phyloP scores from a whole-genome alignment of 2,329 filamentous ascomycete species.

The Trichoderma endophyticum region DNA sequence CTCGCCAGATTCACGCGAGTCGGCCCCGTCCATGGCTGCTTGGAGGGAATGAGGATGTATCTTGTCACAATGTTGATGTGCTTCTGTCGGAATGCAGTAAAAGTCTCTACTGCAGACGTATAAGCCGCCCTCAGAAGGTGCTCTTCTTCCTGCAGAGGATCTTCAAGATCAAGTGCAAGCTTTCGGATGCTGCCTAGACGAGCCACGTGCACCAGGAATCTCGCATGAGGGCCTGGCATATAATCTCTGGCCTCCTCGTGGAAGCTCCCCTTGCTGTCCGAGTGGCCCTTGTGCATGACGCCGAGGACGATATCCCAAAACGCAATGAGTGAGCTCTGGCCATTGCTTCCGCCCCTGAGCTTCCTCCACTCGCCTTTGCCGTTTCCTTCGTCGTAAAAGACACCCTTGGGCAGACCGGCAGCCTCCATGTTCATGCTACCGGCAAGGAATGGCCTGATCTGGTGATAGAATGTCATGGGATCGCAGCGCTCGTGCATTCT shows the following conservation, averaged over 20 bases:
- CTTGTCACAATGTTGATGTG: slow-evolving; percentile 87
- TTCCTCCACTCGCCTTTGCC: slow-evolving; percentile 67
- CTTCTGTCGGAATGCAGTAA: slow-evolving; percentile 74
- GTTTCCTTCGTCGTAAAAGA: slow-evolving; percentile 76
- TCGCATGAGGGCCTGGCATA: slow-evolving; percentile 82
- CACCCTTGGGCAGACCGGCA: slow-evolving; percentile 76
- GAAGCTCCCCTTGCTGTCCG: slow-evolving; percentile 38
- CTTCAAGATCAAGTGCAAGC: slow-evolving; percentile 54
- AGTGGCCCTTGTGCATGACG: slow-evolving; percentile 63
- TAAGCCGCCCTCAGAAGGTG: slow-evolving; percentile 49
- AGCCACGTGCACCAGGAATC: slow-evolving; percentile 70
- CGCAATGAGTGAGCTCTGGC: slow-evolving; percentile 87
- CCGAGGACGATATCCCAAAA: slow-evolving; percentile 88
- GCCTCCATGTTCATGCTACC: slow-evolving; percentile 90
- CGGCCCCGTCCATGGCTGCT: slow-evolving; percentile 33
- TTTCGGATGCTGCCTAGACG: slow-evolving; percentile 70
- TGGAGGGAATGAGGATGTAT: slow-evolving; percentile 82
- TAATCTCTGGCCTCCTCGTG: slow-evolving; percentile 74
- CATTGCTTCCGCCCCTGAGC: slow-evolving; percentile 87
- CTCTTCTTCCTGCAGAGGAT: slow-evolving; percentile 53
- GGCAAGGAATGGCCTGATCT: slow-evolving; percentile 82
- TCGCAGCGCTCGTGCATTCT: slow-evolving; percentile 90
- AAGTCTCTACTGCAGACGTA: slow-evolving; percentile 69
- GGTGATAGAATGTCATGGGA: slow-evolving; percentile 83
- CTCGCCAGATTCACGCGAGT: slow-evolving; percentile 43